Conservation (phyloP, 371 early-diverging fungal species). For the Blakeslea trispora region DNA sequence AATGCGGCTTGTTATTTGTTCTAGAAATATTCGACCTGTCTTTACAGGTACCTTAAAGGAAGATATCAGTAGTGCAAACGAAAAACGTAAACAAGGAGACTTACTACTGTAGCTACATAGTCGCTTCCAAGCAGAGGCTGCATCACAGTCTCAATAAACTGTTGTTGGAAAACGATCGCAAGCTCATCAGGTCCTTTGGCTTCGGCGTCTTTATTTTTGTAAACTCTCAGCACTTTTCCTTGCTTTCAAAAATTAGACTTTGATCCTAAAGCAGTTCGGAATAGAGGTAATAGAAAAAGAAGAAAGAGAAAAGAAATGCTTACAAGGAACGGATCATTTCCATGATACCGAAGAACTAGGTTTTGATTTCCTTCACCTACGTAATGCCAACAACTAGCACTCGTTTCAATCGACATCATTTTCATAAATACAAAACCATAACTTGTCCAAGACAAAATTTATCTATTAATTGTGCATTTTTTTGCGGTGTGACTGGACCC, state of each 20-base stretch:
- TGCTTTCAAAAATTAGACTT: too few relatives aligned
- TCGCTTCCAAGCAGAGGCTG: constrained; percentile 41
- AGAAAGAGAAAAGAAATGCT: neutral
- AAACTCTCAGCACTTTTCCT: constrained; percentile 37
- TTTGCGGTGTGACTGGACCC: too few relatives aligned
- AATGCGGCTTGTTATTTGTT: constrained; percentile 23
- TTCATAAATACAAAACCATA: constrained; percentile 13
- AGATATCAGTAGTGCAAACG: too few relatives aligned
- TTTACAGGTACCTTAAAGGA: constrained; percentile 31
- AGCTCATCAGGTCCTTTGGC: neutral
- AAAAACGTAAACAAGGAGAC: neutral
- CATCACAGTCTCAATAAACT: constrained; percentile 32
- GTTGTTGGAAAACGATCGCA: constrained; percentile 12
- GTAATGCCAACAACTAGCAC: constrained; percentile 40
- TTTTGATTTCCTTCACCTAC: constrained; percentile 54
- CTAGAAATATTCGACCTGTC: constrained; percentile 26
- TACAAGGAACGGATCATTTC: constrained; percentile 34
- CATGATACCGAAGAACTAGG: constrained; percentile 40
- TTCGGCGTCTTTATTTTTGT: constrained; percentile 23
- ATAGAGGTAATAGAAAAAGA: too few relatives aligned
- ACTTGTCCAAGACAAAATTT: constrained; percentile 12
- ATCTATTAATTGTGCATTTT: too few relatives aligned
- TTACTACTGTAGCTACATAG: constrained; percentile 40
- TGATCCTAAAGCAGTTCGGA: too few relatives aligned
- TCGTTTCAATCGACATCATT: neutral